A percentile compares a stretch with the other conserved stretches of the same genome.
These are phyloP conservation scores for Quercus agrifolia DNA, from an alignment of 306 rosid genomes.

Conservation along the genomic window DNA sequence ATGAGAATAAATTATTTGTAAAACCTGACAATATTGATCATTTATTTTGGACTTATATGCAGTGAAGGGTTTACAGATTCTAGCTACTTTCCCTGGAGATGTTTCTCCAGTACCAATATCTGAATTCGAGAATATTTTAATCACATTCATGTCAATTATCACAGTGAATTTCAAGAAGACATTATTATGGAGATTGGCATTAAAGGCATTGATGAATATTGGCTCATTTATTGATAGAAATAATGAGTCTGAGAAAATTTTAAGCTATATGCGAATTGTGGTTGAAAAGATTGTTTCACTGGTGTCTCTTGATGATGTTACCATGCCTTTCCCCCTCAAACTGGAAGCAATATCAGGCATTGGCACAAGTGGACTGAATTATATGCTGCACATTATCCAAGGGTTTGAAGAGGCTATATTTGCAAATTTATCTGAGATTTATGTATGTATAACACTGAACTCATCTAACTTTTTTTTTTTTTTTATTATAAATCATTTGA, in stretches of 20 bases:
- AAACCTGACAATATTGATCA: conserved; percentile 18
- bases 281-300: conserved; percentile 55
- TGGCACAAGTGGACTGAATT: conserved; percentile 62
- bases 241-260: conserved; percentile 56
- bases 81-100: conserved; percentile 69
- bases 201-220: conserved; percentile 65
- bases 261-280: conserved; percentile 51
- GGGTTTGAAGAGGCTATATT: conserved; percentile 65
- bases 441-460: conserved; percentile 32
- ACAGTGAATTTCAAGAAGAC: conserved; percentile 42
- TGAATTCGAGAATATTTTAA: conserved; percentile 57
- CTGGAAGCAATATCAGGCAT: conserved; percentile 65
- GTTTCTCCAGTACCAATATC: conserved; percentile 52
- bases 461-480: too few relatives aligned
- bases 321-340: conserved; percentile 60
- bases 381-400: conserved; percentile 66
- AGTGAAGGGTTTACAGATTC: conserved; percentile 83
- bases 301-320: conserved; percentile 46
- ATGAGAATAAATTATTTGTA: background rate
- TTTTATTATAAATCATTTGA: background rate
- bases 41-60: conserved; percentile 32
- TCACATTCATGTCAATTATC: conserved; percentile 65
- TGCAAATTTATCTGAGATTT: conserved; percentile 46
- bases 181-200: conserved; percentile 60
- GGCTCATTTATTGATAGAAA: conserved; percentile 57